Percentiles rank a stretch among this genome's conserved stretches.
phyloP scores from a whole-genome alignment of 495 filamentous ascomycete genomes.

The Wilcoxina mikolae region DNA sequence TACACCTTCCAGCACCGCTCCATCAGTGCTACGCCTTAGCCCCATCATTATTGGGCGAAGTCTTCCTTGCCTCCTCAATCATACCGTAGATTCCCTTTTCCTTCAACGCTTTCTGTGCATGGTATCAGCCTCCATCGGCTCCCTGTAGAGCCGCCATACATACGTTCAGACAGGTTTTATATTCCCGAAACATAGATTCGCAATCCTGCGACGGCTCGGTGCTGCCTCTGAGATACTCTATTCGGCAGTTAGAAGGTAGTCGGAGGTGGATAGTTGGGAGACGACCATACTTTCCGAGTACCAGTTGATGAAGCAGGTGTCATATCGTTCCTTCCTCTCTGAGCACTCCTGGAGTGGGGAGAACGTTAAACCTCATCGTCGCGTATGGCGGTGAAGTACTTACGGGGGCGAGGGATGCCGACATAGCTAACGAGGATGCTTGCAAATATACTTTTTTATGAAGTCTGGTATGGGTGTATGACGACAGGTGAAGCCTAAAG shows the following conservation, averaged over 20 bases:
- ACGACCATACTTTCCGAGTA: conserved; percentile 75
- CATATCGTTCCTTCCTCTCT: conserved; percentile 41
- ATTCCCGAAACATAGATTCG: conserved; percentile 49
- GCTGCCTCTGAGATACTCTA: conserved; percentile 55
- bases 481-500: too few species aligned
- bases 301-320: conserved; percentile 65
- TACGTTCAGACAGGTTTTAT: conserved; percentile 49
- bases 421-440: too few species aligned
- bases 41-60: conserved; percentile 43
- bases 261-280: too few species aligned
- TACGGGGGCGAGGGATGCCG: conserved; percentile 42
- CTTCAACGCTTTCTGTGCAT: conserved; percentile 54
- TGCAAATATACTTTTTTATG: too few species aligned
- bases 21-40: too few species aligned
- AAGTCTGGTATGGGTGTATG: too few species aligned
- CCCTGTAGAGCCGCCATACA: too few species aligned
- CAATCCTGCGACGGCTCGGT: conserved; percentile 49
- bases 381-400: conserved; percentile 26
- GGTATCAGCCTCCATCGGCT: too few species aligned
- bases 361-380: not conserved
- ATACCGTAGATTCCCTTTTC: conserved; percentile 52
- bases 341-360: conserved; percentile 29
- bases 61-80: conserved; percentile 56
- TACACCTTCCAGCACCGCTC: too few species aligned
- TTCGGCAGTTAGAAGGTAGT: not conserved